Conservation (phyloP, 441 rosid species). For the Daphne laureola region DNA sequence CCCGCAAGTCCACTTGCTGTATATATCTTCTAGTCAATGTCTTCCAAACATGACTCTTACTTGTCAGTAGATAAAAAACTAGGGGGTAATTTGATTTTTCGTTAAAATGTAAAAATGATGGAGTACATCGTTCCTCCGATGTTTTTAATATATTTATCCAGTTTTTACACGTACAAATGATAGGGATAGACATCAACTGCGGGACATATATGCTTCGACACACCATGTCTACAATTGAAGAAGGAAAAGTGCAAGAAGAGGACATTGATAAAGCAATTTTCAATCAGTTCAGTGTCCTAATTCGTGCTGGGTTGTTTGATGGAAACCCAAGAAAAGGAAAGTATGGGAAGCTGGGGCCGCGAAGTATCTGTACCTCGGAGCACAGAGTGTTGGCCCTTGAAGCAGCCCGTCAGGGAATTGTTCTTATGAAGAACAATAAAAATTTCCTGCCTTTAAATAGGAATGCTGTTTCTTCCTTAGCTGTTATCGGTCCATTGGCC, state of each 20-base stretch:
- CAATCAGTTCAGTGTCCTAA: slow-evolving; percentile 52
- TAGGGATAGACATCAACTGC: slow-evolving; percentile 59
- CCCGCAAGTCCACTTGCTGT: no score
- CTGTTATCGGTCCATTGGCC: slow-evolving; percentile 60
- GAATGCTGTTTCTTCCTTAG: slow-evolving; percentile 40
- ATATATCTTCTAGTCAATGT: no score
- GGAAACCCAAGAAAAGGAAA: slow-evolving; percentile 51
- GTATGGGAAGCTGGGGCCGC: slow-evolving; percentile 43
- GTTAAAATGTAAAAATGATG: no score
- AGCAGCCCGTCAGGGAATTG: slow-evolving; percentile 63
- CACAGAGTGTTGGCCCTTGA: slow-evolving; percentile 51
- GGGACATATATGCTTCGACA: slow-evolving; percentile 55
- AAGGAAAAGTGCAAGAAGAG: slow-evolving; percentile 48
- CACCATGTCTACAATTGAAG: slow-evolving; percentile 46
- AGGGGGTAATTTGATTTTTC: no score
- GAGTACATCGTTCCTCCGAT: no score
- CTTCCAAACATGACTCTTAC: no score
- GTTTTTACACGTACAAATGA: not conserved
- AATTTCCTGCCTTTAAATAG: slow-evolving; percentile 45
- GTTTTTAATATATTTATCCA: no score
- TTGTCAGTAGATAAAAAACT: no score
- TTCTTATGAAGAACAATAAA: slow-evolving; percentile 54
- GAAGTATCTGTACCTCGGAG: slow-evolving; percentile 39
- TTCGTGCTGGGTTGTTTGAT: slow-evolving; percentile 62
- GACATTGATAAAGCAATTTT: slow-evolving; percentile 48